Base-by-base conservation (phyloP, 2,329 filamentous ascomycete genomes). In the Colletotrichum karsti region DNA sequence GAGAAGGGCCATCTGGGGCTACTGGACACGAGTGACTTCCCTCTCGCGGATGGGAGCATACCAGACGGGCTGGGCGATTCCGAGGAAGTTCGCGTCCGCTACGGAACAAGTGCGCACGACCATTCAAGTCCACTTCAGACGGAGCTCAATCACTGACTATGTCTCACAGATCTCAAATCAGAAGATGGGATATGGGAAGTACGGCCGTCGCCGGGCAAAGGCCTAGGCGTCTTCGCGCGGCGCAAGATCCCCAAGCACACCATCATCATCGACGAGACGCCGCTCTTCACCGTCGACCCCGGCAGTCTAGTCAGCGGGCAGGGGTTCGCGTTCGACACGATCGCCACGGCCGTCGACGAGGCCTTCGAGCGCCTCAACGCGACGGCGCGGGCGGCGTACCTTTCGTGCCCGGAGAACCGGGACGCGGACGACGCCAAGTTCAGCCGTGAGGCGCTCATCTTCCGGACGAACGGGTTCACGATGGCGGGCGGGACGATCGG, bases 381-480 rank as follows among this genome's bases (percentile, higher is more conserved):
- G 73, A 77, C 78, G 15, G 64, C 70, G 73, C 75, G 15, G 70
- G 69, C 33, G 33, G 61, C 20, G 72, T 80, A 67, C 72, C 76
- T 70, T 15, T 67, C 77, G 74, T 71, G 71, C 71, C 46, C 79
- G 74, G 30, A 73, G 76, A 20, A 73, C 67, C 26, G 72, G 54
- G 44, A 58, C 20, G 18, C 59, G 68, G 20, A 54, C 72, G 10
- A 75, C 72, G 22, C 61, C 73, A 37, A 66, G 73, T 42, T 48
- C 37, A 70, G 70, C 37, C 63, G 65, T 3, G 63, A 69, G 33
- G 70, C 74, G 41, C 74, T 74, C 71, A 78, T 82, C 58, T 82
- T 82, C 69, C 78, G 79, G 67, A 81, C 76, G 35, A 82, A 82
- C 70, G 79, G 77, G 60, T 81, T 80, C 76, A 76, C 78, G 55